Conservation (phyloP, 2,329 filamentous ascomycete species). For the Aureobasidium vineae region DNA sequence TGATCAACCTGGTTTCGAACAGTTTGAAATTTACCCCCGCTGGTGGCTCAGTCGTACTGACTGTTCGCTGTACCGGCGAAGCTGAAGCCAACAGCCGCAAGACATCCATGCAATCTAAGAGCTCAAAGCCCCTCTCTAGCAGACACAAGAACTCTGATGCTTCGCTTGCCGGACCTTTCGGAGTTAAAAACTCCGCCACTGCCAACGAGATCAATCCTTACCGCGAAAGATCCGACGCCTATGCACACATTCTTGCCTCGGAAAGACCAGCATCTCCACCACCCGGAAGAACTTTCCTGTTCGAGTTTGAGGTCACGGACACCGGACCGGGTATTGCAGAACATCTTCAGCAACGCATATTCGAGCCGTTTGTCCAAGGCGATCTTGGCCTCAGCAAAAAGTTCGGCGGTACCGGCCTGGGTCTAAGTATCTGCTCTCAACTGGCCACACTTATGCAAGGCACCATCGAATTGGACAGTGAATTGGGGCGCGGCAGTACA, state of each 20-base stretch:
- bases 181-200: constrained; percentile 37
- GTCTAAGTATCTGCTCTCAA: constrained; percentile 86
- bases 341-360: constrained; percentile 75
- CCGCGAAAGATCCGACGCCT: constrained; percentile 41
- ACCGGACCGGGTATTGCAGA: constrained; percentile 82
- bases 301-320: constrained; percentile 87
- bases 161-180: constrained; percentile 17
- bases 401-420: constrained; percentile 83
- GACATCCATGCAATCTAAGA: constrained; percentile 42
- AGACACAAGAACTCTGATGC: constrained; percentile 26
- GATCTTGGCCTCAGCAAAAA: constrained; percentile 86
- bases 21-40: constrained; percentile 85
- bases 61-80: constrained; percentile 71
- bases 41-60: constrained; percentile 71
- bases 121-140: constrained; percentile 35
- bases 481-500: constrained; percentile 69
- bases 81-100: constrained; percentile 47
- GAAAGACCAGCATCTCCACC: constrained; percentile 46
- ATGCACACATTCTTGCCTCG: constrained; percentile 39
- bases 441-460: constrained; percentile 81
- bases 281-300: constrained; percentile 66
- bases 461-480: constrained; percentile 67
- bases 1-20: constrained; percentile 91
- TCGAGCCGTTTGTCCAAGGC: constrained; percentile 94
- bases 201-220: constrained; percentile 47